Conservation (phyloP, 768 basidiomycete genomes). For the Chlorophyllum brunneum region DNA sequence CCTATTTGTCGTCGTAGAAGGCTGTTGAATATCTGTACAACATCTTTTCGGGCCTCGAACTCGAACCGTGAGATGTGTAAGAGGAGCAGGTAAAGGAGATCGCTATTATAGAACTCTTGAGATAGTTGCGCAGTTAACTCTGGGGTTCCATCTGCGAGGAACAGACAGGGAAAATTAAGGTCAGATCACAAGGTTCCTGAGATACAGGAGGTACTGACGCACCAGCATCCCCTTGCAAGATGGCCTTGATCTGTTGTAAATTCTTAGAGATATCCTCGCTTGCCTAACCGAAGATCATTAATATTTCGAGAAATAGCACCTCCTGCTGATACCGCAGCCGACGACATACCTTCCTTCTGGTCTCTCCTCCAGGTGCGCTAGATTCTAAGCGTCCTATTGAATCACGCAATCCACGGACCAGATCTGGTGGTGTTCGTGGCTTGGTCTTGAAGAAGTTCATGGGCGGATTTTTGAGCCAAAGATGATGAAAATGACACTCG, state of each 20-base stretch:
- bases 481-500: background rate
- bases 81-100: conserved; percentile 79
- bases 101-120: conserved; percentile 91
- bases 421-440: conserved; percentile 81
- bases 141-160: conserved; percentile 70
- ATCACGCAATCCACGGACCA: conserved; percentile 79
- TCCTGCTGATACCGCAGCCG: background rate
- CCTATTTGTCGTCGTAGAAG: conserved; percentile 91
- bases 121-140: conserved; percentile 93
- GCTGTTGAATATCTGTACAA: conserved; percentile 86
- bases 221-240: conserved; percentile 90
- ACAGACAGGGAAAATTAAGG: conserved; percentile 6
- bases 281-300: conserved; percentile 45
- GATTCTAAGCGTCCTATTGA: conserved; percentile 73
- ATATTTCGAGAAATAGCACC: background rate
- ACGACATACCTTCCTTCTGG: conserved; percentile 67
- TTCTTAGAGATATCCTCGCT: conserved; percentile 88
- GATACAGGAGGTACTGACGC: conserved; percentile 18
- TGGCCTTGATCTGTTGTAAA: conserved; percentile 83
- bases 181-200: background rate
- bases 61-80: conserved; percentile 83
- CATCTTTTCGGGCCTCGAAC: conserved; percentile 89
- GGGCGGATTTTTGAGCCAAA: background rate
- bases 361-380: conserved; percentile 71
- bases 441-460: conserved; percentile 99